Base-by-base conservation (phyloP, 225 moss, liverwort and hornwort genomes). In the Polytrichum formosum region DNA sequence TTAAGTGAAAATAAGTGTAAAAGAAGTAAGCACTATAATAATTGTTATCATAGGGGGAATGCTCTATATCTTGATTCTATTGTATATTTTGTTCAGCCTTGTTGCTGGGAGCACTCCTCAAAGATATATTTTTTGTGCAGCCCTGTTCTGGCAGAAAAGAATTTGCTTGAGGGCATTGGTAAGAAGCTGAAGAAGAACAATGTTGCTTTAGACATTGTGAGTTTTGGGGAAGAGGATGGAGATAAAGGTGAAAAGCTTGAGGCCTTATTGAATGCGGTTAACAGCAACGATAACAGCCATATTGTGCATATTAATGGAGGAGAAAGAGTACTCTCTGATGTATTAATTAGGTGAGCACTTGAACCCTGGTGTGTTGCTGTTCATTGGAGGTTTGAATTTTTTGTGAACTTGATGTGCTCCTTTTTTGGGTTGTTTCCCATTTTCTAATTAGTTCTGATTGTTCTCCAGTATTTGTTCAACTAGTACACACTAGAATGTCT, bases 171-270 rank as follows among this genome's bases (percentile, higher is more conserved):
- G 78, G 87, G 90, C 13, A 98, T 98, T 80, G 98, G 98, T n/a
- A 98, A 98, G 78, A 98, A 94, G 74, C 74, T 98, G 69, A 98
- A 94, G 84, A 98, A 98, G 64, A 92, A 92, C 65, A 98, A 94
- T 67, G 91, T 98, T 56, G 94, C 98, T 60, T 75, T 98, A 72
- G 98, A 98, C 74, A 98, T 98, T 56, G 98, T 98, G 66, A 92
- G 92, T 77, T 98, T 98, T 64, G 98, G 92, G 26, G 97, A 94
- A 77, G 97, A 94, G 72, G 94, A 98, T 75, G 87, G 85, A 35
- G 91, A 90, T 35, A 98, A 94, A 79, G 78, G 76, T 6, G 94
- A 98, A 60, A 98, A 98, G 82, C 78, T 98, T 69, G 94, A 98
- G 71, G 84, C 92, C 26, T 82, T 94, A 53, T 77, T 92, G 56